These are phyloP conservation scores for Pyrenophora teres DNA, from an alignment of 2,329 filamentous ascomycete genomes.

Conservation along the genomic window DNA sequence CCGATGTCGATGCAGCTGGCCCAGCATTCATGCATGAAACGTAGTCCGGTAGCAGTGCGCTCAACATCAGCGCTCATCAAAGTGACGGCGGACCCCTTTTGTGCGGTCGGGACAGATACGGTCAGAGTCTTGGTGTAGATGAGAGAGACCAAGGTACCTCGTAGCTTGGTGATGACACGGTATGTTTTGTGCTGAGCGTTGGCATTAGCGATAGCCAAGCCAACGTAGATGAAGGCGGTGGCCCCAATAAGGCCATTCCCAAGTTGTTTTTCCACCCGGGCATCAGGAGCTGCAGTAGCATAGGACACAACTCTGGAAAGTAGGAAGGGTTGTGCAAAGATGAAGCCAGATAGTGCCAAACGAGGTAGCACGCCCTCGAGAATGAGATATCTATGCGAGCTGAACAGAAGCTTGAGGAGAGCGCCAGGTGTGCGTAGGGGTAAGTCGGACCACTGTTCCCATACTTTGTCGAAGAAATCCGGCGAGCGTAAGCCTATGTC, in stretches of 20 bases:
- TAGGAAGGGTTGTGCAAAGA: neutral
- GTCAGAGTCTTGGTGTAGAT: slow-evolving; percentile 1
- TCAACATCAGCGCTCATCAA: slow-evolving; percentile 1
- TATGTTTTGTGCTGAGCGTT: neutral
- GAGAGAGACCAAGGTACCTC: neutral
- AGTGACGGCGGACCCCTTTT: neutral
- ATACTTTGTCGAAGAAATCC: neutral
- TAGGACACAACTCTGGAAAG: neutral
- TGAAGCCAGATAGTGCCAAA: neutral
- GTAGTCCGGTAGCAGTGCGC: neutral
- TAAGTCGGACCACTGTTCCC: neutral
- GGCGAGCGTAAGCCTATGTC: neutral
- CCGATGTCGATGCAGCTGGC: slow-evolving; percentile 1
- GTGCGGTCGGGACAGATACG: slow-evolving; percentile 1
- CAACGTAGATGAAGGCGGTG: neutral
- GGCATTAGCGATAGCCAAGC: neutral
- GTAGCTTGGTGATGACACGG: neutral
- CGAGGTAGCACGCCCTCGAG: neutral
- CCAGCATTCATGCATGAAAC: slow-evolving; percentile 1
- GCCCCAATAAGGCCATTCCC: neutral
- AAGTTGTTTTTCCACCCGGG: neutral
- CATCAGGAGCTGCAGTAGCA: neutral
- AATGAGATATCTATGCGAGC: slow-evolving; percentile 36
- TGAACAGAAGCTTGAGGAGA: slow-evolving; percentile 53
- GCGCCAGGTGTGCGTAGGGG: neutral